Evolutionary conservation across 192 early-diverging fungal species (phyloP).

Genomic region (Coemansia guatemalensis): DNA sequence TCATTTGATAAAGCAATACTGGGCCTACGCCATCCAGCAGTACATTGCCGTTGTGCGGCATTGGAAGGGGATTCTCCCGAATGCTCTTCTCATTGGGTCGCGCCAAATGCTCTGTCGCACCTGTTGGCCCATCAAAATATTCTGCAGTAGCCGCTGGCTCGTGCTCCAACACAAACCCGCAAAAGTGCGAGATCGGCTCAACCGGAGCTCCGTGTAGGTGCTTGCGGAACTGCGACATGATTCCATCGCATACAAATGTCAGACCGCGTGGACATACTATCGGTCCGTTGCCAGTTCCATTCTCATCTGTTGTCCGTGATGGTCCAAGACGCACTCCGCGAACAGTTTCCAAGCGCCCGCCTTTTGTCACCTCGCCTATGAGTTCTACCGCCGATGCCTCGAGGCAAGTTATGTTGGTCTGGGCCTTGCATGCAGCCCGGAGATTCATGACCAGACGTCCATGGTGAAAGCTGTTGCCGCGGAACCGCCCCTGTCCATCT

Average conservation of each 20-base stretch:
- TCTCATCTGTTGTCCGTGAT: constrained; percentile 1
- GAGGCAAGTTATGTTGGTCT: constrained; percentile 66
- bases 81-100: not conserved
- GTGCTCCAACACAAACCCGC: constrained; percentile 46
- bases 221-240: constrained; percentile 91
- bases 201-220: constrained; percentile 22
- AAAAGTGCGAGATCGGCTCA: constrained; percentile 44
- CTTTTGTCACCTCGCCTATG: constrained; percentile 34
- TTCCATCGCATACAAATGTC: constrained; percentile 90
- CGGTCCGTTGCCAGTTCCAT: constrained; percentile 23
- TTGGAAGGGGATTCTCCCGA: constrained; percentile 59
- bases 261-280: constrained; percentile 50
- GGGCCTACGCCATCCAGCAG: constrained; percentile 84
- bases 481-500: constrained; percentile 49
- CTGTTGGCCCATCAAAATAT: constrained; percentile 79
- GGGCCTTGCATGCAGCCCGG: constrained; percentile 57
- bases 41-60: constrained; percentile 89
- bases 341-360: constrained; percentile 6
- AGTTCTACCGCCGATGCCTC: constrained; percentile 77
- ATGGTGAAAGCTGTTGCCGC: constrained; percentile 89
- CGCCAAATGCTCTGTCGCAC: constrained; percentile 4
- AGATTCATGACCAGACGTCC: constrained; percentile 90
- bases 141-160: constrained; percentile 62
- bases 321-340: constrained; percentile 30
- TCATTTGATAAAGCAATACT: constrained; percentile 90